Conservation (phyloP, 306 rosid species). For the Lathyrus sativus region DNA sequence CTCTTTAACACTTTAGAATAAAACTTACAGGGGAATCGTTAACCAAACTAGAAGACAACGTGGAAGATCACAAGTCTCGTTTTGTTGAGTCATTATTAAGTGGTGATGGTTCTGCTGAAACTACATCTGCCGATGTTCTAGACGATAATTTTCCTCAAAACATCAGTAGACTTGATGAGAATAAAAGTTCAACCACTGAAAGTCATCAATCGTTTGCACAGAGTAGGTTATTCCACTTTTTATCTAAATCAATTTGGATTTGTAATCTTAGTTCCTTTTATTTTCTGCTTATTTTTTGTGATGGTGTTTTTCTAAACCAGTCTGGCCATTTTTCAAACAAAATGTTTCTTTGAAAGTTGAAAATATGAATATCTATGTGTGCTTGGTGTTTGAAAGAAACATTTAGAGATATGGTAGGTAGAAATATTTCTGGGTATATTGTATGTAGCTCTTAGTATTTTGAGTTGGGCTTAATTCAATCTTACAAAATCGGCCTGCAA, state of each 20-base stretch:
- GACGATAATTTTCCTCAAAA: constrained; percentile 40
- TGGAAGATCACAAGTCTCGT: constrained; percentile 73
- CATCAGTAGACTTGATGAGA: constrained; percentile 43
- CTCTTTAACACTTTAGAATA: constrained; percentile 16
- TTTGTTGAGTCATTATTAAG: constrained; percentile 81
- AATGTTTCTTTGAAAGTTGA: not conserved
- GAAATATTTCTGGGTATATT: constrained; percentile 12
- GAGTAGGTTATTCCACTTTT: constrained; percentile 53
- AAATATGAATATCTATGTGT: not conserved
- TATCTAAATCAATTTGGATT: constrained; percentile 31
- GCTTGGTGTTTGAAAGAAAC: constrained; percentile 1
- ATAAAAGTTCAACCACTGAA: constrained; percentile 41
- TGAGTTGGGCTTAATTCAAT: no score
- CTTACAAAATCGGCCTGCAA: no score
- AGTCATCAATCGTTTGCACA: constrained; percentile 44
- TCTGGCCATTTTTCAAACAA: constrained; percentile 1
- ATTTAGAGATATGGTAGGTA: not conserved
- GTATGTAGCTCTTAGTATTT: not conserved
- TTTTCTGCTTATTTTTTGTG: constrained; percentile 9
- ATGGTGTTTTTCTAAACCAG: constrained; percentile 2
- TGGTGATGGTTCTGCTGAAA: constrained; percentile 51
- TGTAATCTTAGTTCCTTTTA: constrained; percentile 29
- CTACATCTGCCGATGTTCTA: constrained; percentile 45
- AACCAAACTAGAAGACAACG: constrained; percentile 63
- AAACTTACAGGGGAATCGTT: constrained; percentile 69